phyloP scores from a whole-genome alignment of 2,329 filamentous ascomycete species.

The Aspergillus aculeatinus region DNA sequence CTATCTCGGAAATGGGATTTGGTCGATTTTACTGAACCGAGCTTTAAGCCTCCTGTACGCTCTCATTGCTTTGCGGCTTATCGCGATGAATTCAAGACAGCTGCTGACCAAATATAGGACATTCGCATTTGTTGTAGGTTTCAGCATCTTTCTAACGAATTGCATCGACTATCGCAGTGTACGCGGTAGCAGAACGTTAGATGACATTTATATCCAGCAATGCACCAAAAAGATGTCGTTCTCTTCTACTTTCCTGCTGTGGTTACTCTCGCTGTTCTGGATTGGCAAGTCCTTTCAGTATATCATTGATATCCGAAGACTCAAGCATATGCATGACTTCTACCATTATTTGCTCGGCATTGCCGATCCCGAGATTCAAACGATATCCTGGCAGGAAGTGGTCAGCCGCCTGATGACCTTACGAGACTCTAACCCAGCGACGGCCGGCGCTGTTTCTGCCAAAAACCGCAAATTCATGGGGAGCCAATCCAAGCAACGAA shows the following conservation, averaged over 20 bases:
- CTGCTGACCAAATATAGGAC: constrained; percentile 53
- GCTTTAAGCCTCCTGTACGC: constrained; percentile 70
- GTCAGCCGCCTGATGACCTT: constrained; percentile 82
- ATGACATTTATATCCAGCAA: constrained; percentile 65
- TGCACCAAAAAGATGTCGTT: constrained; percentile 75
- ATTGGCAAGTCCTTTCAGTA: constrained; percentile 76
- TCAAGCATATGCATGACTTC: constrained; percentile 79
- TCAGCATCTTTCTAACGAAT: constrained; percentile 79
- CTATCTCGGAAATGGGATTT: constrained; percentile 77
- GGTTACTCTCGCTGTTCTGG: constrained; percentile 84
- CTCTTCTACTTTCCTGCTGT: constrained; percentile 73
- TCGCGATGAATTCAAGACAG: not conserved
- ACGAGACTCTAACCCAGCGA: constrained; percentile 82
- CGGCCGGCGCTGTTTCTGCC: constrained; percentile 62
- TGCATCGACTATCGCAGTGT: constrained; percentile 80
- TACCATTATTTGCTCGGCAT: constrained; percentile 80
- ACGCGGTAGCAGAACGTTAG: constrained; percentile 60
- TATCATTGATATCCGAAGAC: constrained; percentile 68
- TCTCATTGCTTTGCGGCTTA: not conserved
- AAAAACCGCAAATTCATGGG: constrained; percentile 64
- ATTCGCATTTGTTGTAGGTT: constrained; percentile 75
- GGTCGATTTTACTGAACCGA: constrained; percentile 75
- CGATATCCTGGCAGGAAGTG: constrained; percentile 89
- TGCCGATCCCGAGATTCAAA: constrained; percentile 84
- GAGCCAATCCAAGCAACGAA: constrained; percentile 85